Evolutionary conservation across 73 alveolate genomes (phyloP).

Genomic region (Paramecium sexaurelia): DNA sequence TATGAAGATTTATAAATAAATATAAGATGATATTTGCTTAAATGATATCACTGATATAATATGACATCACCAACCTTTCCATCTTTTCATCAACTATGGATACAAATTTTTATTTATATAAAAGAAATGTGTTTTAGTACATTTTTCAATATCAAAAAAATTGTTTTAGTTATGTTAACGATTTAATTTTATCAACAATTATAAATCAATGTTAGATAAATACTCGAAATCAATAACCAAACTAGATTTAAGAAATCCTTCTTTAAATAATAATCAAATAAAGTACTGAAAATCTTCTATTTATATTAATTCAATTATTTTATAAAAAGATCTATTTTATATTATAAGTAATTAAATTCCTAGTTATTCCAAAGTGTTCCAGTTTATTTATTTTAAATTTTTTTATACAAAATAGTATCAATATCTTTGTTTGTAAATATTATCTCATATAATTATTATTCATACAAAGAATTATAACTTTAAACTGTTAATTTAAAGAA

Average conservation of each 20-base stretch:
- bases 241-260: background rate
- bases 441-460: too few relatives aligned
- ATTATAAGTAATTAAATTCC: background rate
- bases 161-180: background rate
- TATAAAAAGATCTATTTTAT: too few relatives aligned
- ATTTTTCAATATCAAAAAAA: too few relatives aligned
- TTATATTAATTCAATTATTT: background rate
- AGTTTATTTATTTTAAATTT: background rate
- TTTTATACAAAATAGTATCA: too few relatives aligned
- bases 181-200: background rate
- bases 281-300: constrained; percentile 18
- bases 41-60: background rate
- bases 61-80: background rate
- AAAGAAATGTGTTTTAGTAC: too few relatives aligned
- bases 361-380: background rate
- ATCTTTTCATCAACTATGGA: background rate
- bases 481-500: too few relatives aligned
- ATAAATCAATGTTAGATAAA: background rate
- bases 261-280: background rate
- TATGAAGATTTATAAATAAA: background rate
- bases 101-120: background rate
- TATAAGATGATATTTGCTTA: background rate
- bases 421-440: too few relatives aligned
- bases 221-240: background rate
- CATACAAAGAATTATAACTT: too few relatives aligned